Evolutionary conservation across 352 stramenopile species (phyloP).

Genomic region (Globisporangium uncinulatum): DNA sequence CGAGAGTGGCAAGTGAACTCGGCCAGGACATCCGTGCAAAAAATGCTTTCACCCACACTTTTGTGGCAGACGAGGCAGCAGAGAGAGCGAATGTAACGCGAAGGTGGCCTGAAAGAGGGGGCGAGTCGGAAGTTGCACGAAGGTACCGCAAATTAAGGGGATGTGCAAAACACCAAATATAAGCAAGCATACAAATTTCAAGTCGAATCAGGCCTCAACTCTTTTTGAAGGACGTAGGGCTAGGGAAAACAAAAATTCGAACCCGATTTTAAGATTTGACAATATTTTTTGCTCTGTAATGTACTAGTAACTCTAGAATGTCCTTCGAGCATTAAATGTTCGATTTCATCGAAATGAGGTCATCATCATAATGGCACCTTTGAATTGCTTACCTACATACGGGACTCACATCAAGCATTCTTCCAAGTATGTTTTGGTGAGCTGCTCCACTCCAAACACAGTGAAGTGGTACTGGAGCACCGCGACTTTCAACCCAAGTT

Average conservation of each 20-base stretch:
- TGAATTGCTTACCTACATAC: too few relatives aligned
- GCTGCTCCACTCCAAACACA: too few relatives aligned
- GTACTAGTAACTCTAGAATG: too few relatives aligned
- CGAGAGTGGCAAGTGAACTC: background rate
- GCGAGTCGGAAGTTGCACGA: background rate
- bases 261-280: background rate
- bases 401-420: too few relatives aligned
- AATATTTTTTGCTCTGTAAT: too few relatives aligned
- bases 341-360: too few relatives aligned
- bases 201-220: background rate
- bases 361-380: too few relatives aligned
- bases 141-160: background rate
- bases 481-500: too few relatives aligned
- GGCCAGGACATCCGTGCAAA: too few relatives aligned
- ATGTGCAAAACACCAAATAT: background rate
- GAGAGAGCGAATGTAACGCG: background rate
- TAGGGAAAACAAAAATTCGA: background rate
- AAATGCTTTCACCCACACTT: background rate
- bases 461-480: too few relatives aligned
- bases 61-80: background rate
- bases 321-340: too few relatives aligned
- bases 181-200: background rate
- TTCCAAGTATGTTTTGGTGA: too few relatives aligned
- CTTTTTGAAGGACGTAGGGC: slow-evolving; percentile 1
- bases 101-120: background rate